Evolutionary conservation across 75 land plant genomes (phyloP), one percentile per base, ranked within the genome.

Genomic region (Azolla pinnata): DNA sequence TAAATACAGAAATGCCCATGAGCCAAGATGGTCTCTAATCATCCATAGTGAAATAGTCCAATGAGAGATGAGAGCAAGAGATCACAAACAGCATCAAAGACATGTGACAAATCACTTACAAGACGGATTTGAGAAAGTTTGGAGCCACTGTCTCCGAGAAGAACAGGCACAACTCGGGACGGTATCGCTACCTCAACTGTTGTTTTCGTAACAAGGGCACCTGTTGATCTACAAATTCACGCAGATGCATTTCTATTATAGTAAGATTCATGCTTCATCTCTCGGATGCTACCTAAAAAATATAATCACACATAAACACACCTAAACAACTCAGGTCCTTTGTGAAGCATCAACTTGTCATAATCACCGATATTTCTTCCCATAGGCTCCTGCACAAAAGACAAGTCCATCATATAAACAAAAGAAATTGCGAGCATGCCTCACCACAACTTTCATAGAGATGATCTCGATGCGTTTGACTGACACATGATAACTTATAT

Each of bases 141-240:
- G 59, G 62, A 77, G 52, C 73, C 75, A 16, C 75, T 74, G 61
- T 66, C 71, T 19, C 72, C 70, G 29, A 72, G 32, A 29, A 88
- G 75, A 57, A 77, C 66, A 42, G 79, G 54, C 54, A 77, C 62
- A 50, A 78, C 81, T 63, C 62, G 44, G 4, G 77, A 68, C 23
- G 95, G 86, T 57, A 88, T 69, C 27, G 80, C 69, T 57, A 85
- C 81, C 68, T 88, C 89, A 29, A 88, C 64, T 1, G 70, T 82
- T 47, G 75, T 88, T 61, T 72, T 72, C 4, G 89, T 82, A 31
- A 88, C 90, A 54, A 81, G 47, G 52, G 51, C 49, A 10, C 54
- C 54, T 74, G 70, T 29, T 68, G 68, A 17, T 60, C 73, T n/a
- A n/a, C n/a, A n/a, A n/a, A n/a, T n/a, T n/a, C n/a, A n/a, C n/a